A percentile compares a stretch with the other conserved stretches of the same genome.
Conservation (phyloP, 345 rosid genomes). For the Rhodomyrtus tomentosa region DNA sequence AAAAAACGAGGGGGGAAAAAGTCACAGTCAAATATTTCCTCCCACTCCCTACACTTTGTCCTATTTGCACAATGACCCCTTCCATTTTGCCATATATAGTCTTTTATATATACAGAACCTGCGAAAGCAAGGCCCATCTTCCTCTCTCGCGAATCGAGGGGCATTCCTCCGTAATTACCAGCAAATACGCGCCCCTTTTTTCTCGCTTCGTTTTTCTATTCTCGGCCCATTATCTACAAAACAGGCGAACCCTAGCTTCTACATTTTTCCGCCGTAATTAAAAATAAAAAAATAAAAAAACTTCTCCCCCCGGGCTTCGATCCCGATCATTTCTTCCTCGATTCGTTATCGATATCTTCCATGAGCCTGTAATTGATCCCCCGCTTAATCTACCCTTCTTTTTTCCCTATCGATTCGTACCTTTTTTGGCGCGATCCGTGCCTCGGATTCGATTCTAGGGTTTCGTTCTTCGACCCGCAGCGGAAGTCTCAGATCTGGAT, state of each 20-base stretch:
- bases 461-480: constrained; percentile 10
- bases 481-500: not conserved
- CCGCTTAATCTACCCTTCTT: not conserved
- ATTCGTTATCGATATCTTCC: not conserved
- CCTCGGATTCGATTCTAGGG: constrained; percentile 6
- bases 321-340: constrained; percentile 2
- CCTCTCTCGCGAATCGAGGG: not conserved
- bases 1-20: too few relatives aligned
- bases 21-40: too few relatives aligned
- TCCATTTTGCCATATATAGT: not conserved
- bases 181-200: not conserved
- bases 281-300: not conserved
- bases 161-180: not conserved
- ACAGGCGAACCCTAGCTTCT: not conserved
- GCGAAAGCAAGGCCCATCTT: too few relatives aligned
- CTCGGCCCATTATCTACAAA: not conserved
- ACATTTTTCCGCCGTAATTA: not conserved
- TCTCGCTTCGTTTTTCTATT: not conserved
- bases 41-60: not conserved
- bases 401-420: constrained; percentile 6
- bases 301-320: too few relatives aligned
- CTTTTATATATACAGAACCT: not conserved
- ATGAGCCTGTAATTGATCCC: not conserved
- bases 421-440: not conserved
- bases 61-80: not conserved